These are phyloP conservation scores for Juncus effusus DNA, from an alignment of 176 grass and related monocot genomes.

Conservation along the genomic window DNA sequence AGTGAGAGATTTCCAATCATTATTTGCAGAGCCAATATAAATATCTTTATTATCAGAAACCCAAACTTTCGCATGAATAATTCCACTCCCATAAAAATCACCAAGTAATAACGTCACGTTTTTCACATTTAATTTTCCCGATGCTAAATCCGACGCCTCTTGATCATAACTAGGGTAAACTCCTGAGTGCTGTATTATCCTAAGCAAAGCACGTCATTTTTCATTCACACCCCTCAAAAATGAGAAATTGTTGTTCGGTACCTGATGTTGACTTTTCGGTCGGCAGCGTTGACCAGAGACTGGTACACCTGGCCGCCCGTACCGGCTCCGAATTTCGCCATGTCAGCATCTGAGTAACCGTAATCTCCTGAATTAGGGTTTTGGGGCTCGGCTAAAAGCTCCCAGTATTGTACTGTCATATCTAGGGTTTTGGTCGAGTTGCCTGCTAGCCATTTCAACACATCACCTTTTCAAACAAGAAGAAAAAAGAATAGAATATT, in stretches of 20 bases:
- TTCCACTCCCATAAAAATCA: constrained; percentile 83
- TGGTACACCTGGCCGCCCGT: constrained; percentile 56
- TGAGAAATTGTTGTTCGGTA: not conserved
- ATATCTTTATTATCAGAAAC: constrained; percentile 82
- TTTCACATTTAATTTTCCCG: constrained; percentile 77
- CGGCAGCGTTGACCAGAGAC: constrained; percentile 59
- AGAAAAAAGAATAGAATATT: constrained; percentile 12
- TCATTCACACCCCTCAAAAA: not conserved
- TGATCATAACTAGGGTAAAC: constrained; percentile 68
- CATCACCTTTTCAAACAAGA: constrained; percentile 41
- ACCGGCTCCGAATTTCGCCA: constrained; percentile 63
- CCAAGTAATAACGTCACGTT: constrained; percentile 74
- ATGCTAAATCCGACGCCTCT: constrained; percentile 74
- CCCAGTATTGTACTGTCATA: constrained; percentile 84
- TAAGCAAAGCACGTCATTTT: constrained; percentile 22
- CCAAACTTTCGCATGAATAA: constrained; percentile 93
- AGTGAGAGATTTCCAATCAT: constrained; percentile 97
- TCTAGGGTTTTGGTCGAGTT: constrained; percentile 67
- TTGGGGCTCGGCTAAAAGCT: constrained; percentile 50
- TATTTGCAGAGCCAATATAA: constrained; percentile 92
- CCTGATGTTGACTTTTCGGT: constrained; percentile 74
- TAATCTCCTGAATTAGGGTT: constrained; percentile 76
- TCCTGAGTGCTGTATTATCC: constrained; percentile 88
- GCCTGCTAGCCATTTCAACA: constrained; percentile 80
- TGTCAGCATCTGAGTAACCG: constrained; percentile 63